Evolutionary conservation across 2,329 filamentous ascomycete species (phyloP), one percentile per base, ranked within the genome.

Genomic region (Aspergillus ruber): DNA sequence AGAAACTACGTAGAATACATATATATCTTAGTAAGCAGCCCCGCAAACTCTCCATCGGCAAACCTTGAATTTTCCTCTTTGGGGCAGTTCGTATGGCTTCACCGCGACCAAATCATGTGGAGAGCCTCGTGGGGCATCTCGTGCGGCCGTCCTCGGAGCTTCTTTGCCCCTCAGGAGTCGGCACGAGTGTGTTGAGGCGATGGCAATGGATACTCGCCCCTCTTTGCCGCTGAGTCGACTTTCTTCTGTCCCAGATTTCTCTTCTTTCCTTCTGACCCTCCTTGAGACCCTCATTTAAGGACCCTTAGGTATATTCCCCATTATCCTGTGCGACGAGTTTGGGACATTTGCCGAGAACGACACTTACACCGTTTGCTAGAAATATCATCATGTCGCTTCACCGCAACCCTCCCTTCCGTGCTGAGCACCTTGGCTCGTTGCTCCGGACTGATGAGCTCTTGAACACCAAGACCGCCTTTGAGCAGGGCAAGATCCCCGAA

Each of bases 361-460:
- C 17, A 9, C 38, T 40, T 40, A 40, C 13, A 40, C 38, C 23
- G 8, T 23, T 3, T 12, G 2, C 2, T 35, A 35, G 33, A 35
- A n/a, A 12, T 15, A 47, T 54, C 51, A 59, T 40, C 25, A 67
- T 67, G 64, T 57, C 59, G 50, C 57, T 66, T 42, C 70, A 63
- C 51, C 68, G 69, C 52, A 66, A 70, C 50, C 79, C 81, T 38
- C 84, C 82, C 43, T 88, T 86, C 68, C 78, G 85, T 61, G 83
- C 84, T 50, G 85, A 88, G 68, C 85, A 88, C 55, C 77, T 86
- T 51, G 85, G 85, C 43, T 87, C 84, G 12, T 74, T 88, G 27
- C 78, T 88, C 49, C 82, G 85, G 27, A 84, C 85, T 1, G 66
- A 80, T 45, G 69, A 77, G 44, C 76, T 88, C 21, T 73, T 85